Evolutionary conservation across 805 yeast species (phyloP), one percentile per base, ranked within the genome.

Genomic region (Starmera pachycereana): DNA sequence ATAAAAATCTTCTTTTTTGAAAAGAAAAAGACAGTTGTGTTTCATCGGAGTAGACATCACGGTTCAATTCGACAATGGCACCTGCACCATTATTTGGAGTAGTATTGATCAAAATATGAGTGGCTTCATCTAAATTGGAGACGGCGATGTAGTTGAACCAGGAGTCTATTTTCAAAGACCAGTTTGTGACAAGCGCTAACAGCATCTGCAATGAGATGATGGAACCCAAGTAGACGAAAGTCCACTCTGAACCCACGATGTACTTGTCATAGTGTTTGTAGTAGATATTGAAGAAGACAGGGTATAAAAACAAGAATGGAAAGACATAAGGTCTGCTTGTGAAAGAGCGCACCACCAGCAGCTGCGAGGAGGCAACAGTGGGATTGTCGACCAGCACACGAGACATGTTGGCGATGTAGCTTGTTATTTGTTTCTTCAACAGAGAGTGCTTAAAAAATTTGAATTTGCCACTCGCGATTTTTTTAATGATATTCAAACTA

Each of bases 171-270:
- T 74, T 70, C 44, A 88, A 72, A 56, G 79, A 87, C 98, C 98
- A 90, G 53, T 82, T 81, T n/a, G 97, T 96, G 75, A 87, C 74
- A 58, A 90, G 73, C 81, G 88, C 72, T 42, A 90, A 66, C 57
- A 90, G 66, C 35, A 79, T 65, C 56, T 90, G 94, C 43, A 82
- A 44, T 3, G 96, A 76, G 31, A 81, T 59, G 38, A 89, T 68
- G 6, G 88, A 60, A 44, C 94, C 81, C 19, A 87, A 66, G 54
- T 76, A 89, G 31, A 90, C 92, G 59, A 85, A 86, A 0, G 97
- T 92, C 97, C 98, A 92, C 63, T 90, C 98, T 36, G 81, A 72
- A 22, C 96, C 96, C 35, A 73, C 82, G 53, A 90, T 82, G 57
- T 85, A 85, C 42, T 63, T 67, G 42, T 90, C 97, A 60, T 90